Conservation (phyloP, 305 asterid genomes). For the Ruellia speciosa region DNA sequence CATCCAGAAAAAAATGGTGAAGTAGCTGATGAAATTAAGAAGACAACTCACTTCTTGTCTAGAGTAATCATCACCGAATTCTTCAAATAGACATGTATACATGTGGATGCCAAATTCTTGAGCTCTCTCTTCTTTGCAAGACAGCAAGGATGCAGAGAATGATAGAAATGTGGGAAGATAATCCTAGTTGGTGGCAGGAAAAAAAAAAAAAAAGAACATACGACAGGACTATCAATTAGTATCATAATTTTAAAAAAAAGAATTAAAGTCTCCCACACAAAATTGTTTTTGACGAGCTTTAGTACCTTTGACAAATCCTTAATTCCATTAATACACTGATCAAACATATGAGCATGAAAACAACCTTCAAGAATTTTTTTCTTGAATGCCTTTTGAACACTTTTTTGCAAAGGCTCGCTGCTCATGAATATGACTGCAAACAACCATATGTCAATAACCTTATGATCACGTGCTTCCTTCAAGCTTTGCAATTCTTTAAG, state of each 20-base stretch:
- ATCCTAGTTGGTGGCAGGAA: constrained; percentile 41
- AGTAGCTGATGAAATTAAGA: constrained; percentile 15
- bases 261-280: constrained; percentile 5
- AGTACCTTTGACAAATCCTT: constrained; percentile 67
- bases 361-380: constrained; percentile 71
- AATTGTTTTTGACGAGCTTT: constrained; percentile 17
- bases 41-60: constrained; percentile 73
- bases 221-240: constrained; percentile 16
- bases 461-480: constrained; percentile 60
- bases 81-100: constrained; percentile 60
- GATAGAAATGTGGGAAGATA: constrained; percentile 61
- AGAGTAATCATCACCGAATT: constrained; percentile 51
- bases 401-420: constrained; percentile 59
- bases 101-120: constrained; percentile 63
- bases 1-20: constrained; percentile 10
- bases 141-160: constrained; percentile 59
- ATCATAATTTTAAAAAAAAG: constrained; percentile 8
- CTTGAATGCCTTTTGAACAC: constrained; percentile 61
- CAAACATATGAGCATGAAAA: constrained; percentile 57
- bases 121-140: constrained; percentile 69
- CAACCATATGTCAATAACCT: constrained; percentile 79
- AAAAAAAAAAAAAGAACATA: constrained; percentile 21
- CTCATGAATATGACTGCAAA: constrained; percentile 53
- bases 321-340: constrained; percentile 56
- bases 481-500: constrained; percentile 65